Evolutionary conservation across 2,329 filamentous ascomycete genomes (phyloP).

Genomic region (Lasiodiplodia citricola): DNA sequence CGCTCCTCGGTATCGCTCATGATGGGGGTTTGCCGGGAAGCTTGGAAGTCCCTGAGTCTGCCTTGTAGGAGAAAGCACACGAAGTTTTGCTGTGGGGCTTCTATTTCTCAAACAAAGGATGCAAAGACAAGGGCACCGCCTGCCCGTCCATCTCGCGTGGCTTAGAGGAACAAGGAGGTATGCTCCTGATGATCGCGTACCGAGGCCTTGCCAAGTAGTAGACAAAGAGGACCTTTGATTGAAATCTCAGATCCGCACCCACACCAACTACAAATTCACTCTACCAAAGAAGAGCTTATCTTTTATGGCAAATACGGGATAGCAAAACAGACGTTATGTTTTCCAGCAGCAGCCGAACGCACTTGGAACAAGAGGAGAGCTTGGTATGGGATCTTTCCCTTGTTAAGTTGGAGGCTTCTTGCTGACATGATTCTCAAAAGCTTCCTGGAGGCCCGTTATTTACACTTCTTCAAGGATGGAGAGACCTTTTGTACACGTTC

Average conservation of each 20-base stretch:
- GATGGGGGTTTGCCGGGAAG: background rate
- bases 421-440: background rate
- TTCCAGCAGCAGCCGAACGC: constrained; percentile 10
- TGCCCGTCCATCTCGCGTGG: background rate
- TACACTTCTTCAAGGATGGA: background rate
- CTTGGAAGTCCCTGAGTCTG: no score
- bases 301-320: background rate
- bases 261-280: background rate
- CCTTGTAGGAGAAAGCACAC: background rate
- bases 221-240: background rate
- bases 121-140: background rate
- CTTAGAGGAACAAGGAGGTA: background rate
- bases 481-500: background rate
- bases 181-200: background rate
- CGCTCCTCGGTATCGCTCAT: background rate
- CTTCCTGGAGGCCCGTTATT: background rate
- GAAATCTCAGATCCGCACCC: background rate
- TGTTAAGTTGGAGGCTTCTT: background rate
- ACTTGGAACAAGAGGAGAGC: background rate
- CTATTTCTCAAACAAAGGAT: background rate
- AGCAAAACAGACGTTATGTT: background rate
- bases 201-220: background rate
- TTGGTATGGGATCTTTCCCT: background rate
- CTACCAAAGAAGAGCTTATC: no score
- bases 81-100: background rate